Conservation (phyloP, 306 rosid genomes). For the Rosa rugosa region DNA sequence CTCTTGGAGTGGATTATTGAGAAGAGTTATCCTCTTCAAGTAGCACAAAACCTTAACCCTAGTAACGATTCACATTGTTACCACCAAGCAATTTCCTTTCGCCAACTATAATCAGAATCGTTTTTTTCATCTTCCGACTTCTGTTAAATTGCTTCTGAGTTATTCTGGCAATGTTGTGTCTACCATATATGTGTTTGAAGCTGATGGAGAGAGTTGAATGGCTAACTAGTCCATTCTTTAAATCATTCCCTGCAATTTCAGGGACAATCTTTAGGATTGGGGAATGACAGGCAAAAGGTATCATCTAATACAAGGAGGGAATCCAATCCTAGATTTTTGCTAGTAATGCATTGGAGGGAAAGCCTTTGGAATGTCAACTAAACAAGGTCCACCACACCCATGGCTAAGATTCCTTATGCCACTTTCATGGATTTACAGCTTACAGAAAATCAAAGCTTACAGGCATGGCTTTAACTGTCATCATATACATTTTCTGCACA, state of each 20-base stretch:
- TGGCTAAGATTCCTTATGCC: constrained; percentile 1
- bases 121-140: not conserved
- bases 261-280: not conserved
- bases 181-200: not conserved
- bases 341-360: not conserved
- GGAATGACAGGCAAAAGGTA: not conserved
- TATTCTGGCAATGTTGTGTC: not conserved
- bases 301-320: not conserved
- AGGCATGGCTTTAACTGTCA: constrained; percentile 12
- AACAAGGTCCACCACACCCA: constrained; percentile 10
- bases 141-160: not conserved
- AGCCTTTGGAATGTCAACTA: constrained; percentile 14
- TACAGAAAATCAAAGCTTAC: not conserved
- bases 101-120: not conserved
- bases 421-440: constrained; percentile 20
- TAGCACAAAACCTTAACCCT: not conserved
- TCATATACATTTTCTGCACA: not conserved
- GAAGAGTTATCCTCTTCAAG: not conserved
- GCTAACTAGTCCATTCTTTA: not conserved
- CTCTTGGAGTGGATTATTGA: too few species aligned
- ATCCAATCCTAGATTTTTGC: not conserved
- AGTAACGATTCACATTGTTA: too few species aligned
- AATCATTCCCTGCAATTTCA: not conserved
- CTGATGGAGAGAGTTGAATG: not conserved
- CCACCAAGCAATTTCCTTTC: not conserved